These are phyloP conservation scores for Cardamine chenopodiifolia DNA, from an alignment of 345 rosid genomes.

Conservation along the genomic window DNA sequence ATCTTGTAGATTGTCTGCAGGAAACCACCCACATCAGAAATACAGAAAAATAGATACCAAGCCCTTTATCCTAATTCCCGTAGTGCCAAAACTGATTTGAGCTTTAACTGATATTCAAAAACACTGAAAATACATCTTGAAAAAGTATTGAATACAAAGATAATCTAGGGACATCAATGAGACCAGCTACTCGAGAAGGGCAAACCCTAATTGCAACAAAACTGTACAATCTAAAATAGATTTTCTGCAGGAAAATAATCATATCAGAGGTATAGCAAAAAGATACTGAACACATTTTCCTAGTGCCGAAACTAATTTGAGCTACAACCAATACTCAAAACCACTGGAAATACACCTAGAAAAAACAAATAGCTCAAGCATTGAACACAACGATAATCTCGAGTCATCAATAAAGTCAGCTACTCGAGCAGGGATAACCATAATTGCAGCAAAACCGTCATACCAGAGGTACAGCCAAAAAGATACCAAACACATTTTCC, in stretches of 20 bases:
- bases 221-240: background rate
- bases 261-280: slow-evolving; percentile 13
- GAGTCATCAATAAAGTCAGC: slow-evolving; percentile 6
- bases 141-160: background rate
- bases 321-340: background rate
- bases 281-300: background rate
- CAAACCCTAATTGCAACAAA: slow-evolving; percentile 15
- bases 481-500: background rate
- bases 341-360: background rate
- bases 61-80: background rate
- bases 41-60: background rate
- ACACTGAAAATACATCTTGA: slow-evolving; percentile 2
- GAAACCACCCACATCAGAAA: slow-evolving; percentile 24
- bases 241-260: background rate
- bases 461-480: slow-evolving; percentile 14
- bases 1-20: slow-evolving; percentile 95
- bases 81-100: slow-evolving; percentile 1
- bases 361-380: background rate
- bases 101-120: background rate
- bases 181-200: background rate
- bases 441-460: slow-evolving; percentile 1
- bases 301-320: slow-evolving; percentile 1
- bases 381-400: background rate
- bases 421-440: background rate
- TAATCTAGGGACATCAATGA: background rate